A percentile compares a stretch with the other conserved stretches of the same genome.
phyloP scores from a whole-genome alignment of 148 eudicot genomes.

The Silene latifolia region DNA sequence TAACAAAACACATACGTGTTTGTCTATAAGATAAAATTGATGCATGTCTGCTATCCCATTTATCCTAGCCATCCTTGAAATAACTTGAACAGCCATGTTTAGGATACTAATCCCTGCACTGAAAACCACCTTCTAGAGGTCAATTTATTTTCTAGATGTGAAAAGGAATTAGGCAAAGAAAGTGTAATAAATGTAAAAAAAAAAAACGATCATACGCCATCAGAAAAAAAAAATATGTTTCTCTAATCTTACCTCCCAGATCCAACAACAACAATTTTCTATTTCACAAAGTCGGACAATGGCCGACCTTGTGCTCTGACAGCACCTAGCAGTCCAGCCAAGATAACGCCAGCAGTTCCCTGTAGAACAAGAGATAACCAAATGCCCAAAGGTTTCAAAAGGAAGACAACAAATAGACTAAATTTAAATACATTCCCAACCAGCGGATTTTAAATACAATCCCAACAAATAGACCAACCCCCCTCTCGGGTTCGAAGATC shows the following conservation, averaged over 20 bases:
- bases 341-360: conserved; percentile 99
- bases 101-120: conserved; percentile 99
- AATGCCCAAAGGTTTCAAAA: not conserved
- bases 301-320: conserved; percentile 97
- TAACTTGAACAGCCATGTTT: conserved; percentile 84
- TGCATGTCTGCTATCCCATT: conserved; percentile 47
- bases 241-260: conserved; percentile 93
- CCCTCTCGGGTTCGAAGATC: too few species aligned
- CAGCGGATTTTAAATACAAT: not conserved
- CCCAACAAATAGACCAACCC: too few species aligned
- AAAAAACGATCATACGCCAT: too few species aligned
- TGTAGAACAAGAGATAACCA: conserved; percentile 19
- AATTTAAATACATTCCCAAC: not conserved
- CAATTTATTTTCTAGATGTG: conserved; percentile 10
- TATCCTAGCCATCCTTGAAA: conserved; percentile 67
- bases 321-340: conserved; percentile 93
- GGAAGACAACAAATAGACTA: not conserved
- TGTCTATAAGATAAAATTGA: conserved; percentile 86
- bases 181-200: not conserved
- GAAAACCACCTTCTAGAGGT: conserved; percentile 33
- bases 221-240: too few species aligned
- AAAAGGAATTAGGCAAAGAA: not conserved
- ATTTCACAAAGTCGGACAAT: conserved; percentile 75
- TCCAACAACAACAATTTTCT: conserved; percentile 91
- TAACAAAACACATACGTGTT: conserved; percentile 54